These are phyloP conservation scores for Syzygium grande DNA, from an alignment of 345 rosid species.

Conservation along the genomic window DNA sequence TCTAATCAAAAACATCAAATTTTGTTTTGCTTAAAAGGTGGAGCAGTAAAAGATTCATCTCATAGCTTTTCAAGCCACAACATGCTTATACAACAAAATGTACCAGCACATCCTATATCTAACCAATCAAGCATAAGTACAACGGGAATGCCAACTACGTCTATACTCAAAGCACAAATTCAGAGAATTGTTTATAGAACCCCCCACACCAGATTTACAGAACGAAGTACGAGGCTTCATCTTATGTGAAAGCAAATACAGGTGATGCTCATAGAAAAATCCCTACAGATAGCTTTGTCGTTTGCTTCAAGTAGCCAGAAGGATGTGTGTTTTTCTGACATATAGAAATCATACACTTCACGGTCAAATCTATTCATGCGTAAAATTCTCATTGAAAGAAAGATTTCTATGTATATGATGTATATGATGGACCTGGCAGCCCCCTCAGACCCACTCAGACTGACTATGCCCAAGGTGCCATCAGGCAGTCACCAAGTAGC, in stretches of 20 bases:
- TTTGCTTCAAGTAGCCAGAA: neutral
- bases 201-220: neutral
- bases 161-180: neutral
- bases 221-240: neutral
- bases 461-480: neutral
- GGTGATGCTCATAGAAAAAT: neutral
- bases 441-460: neutral
- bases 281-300: neutral
- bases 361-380: accelerated
- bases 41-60: neutral
- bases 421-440: neutral
- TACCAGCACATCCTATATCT: neutral
- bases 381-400: neutral
- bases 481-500: neutral
- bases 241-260: neutral
- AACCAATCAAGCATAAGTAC: neutral
- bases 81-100: neutral
- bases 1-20: neutral
- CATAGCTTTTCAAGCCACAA: neutral
- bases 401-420: neutral
- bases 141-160: neutral
- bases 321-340: neutral
- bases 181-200: neutral
- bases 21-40: neutral
- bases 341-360: neutral